Percentiles rank a stretch among this genome's conserved stretches.
Conservation (phyloP, 1,139 yeast genomes). For the Hanseniaspora gamundiae region DNA sequence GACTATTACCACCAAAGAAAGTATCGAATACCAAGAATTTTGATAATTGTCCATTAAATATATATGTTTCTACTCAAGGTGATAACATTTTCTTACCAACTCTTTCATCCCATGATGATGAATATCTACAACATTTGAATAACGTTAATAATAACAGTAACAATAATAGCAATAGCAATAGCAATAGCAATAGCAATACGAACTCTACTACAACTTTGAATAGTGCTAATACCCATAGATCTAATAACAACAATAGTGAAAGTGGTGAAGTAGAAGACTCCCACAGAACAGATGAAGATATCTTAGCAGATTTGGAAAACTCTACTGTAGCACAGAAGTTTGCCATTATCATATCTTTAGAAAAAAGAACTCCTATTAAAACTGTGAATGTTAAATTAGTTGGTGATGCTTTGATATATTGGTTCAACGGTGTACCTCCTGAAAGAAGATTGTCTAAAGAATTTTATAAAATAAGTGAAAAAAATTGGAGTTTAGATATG, state of each 20-base stretch:
- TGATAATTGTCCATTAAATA: constrained; percentile 3
- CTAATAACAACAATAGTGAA: constrained; percentile 3
- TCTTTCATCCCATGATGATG: constrained; percentile 21
- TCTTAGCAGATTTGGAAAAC: constrained; percentile 7
- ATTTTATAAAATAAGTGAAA: constrained; percentile 35
- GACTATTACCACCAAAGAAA: constrained; percentile 3
- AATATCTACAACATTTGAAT: constrained; percentile 20
- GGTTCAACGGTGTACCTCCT: constrained; percentile 48
- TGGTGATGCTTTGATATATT: constrained; percentile 28
- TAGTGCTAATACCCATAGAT: too few relatives aligned
- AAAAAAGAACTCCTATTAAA: constrained; percentile 18
- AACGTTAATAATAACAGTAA: constrained; percentile 12
- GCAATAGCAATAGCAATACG: neutral
- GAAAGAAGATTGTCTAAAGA: constrained; percentile 32
- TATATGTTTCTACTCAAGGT: constrained; percentile 22
- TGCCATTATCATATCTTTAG: constrained; percentile 20
- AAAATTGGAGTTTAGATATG: constrained; percentile 35
- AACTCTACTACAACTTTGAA: too few relatives aligned
- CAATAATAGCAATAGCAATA: neutral
- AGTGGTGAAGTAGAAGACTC: neutral
- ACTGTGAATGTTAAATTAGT: constrained; percentile 22
- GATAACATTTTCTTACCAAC: constrained; percentile 23
- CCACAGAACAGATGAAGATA: neutral
- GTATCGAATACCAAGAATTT: constrained; percentile 1
- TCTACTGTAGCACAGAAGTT: constrained; percentile 18